Percentiles rank a stretch among this genome's conserved stretches.
phyloP scores from a whole-genome alignment of 495 filamentous ascomycete genomes.

The Astrocystis sublimbata region DNA sequence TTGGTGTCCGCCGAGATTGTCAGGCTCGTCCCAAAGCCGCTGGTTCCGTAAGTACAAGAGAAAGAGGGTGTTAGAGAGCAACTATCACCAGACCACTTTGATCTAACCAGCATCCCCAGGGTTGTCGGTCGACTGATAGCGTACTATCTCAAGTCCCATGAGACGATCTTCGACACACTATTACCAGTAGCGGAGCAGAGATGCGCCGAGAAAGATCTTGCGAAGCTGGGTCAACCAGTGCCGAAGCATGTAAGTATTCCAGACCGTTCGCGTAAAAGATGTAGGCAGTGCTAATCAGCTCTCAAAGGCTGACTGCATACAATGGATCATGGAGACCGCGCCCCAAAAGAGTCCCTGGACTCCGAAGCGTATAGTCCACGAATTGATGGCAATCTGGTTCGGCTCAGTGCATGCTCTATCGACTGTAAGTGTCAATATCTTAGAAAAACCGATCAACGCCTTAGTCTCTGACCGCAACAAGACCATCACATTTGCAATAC shows the following conservation, averaged over 20 bases:
- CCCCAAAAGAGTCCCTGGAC: conserved; percentile 5
- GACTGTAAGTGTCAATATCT: background rate
- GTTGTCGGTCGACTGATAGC: background rate
- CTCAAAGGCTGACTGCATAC: conserved; percentile 33
- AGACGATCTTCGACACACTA: background rate
- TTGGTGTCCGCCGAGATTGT: conserved; percentile 24
- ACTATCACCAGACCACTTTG: background rate
- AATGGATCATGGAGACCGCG: conserved; percentile 36
- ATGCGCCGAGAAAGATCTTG: background rate
- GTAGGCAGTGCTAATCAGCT: background rate
- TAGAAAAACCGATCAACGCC: background rate
- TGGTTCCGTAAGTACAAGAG: conserved; percentile 19
- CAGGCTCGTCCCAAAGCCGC: conserved; percentile 11
- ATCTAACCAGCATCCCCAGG: background rate
- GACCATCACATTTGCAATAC: conserved; percentile 34
- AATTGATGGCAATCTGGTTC: conserved; percentile 12
- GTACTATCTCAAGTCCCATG: background rate
- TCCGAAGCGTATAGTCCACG: background rate
- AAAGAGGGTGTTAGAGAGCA: background rate
- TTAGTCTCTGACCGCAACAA: background rate
- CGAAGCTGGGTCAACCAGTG: background rate
- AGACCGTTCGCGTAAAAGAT: background rate
- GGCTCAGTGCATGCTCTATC: conserved; percentile 3
- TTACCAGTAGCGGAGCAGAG: background rate
- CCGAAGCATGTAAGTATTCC: conserved; percentile 16